Base-by-base conservation (phyloP, 106 monocot species). In the Phalaenopsis aphrodite region DNA sequence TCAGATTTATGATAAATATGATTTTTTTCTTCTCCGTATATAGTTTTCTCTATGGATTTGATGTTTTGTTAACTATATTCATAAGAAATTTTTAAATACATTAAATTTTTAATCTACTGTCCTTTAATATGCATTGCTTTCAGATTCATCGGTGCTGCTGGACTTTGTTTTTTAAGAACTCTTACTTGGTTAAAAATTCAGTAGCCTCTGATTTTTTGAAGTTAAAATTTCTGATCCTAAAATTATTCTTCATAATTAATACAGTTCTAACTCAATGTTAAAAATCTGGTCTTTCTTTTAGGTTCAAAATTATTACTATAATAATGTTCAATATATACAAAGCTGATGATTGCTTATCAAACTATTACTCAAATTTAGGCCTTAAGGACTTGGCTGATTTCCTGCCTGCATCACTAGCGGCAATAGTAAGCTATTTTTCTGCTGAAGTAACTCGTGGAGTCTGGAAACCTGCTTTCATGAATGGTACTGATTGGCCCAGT, bases 401-500 rank as follows among this genome's bases (percentile, higher is more conserved):
- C 75, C 85, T 99, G 56, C 96, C 96, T 80, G 96, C 96, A 61
- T 92, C 96, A 64, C 84, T 96, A 65, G 96, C 91, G 42, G 82
- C 96, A 37, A 96, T 93, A 48, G 86, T 91, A 39, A 92, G 93
- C 80, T 96, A 93, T 84, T 96, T 96, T 61, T 96, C 96, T 30
- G 93, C 96, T 67, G 96, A 96, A 83, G 93, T 94, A 61, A 94
- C 96, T 58, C 91, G 93, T 46, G 96, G 96, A 10, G 88, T 96
- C 80, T 96, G 96, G 96, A 90, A 96, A 48, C 96, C 91, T 24
- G 93, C 91, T 41, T 92, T 79, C 55, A 96, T 96, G 96, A 96
- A 96, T 86, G 96, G 96, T 81, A 90, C 86, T 56, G 96, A 96
- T 83, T 96, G 96, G 93, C 96, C 96, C 76, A 96, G 96, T 79